These are phyloP conservation scores for Papiliotrema fonsecae DNA, from an alignment of 1,284 basidiomycete species.

Conservation along the genomic window DNA sequence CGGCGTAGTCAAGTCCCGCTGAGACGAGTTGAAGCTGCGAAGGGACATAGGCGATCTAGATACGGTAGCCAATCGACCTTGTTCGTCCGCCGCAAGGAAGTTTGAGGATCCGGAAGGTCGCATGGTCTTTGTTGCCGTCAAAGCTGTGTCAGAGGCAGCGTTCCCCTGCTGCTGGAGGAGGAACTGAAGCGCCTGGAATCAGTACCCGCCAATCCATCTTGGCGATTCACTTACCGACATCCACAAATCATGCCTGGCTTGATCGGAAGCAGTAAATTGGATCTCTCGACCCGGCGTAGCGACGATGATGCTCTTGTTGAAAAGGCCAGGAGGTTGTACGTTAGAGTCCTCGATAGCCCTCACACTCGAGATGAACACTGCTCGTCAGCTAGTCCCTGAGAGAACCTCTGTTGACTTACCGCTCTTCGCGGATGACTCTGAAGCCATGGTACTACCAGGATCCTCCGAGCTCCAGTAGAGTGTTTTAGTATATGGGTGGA, in stretches of 20 bases:
- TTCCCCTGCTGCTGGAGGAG: slow-evolving; percentile 39
- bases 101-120: slow-evolving; percentile 1
- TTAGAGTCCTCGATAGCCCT: slow-evolving; percentile 86
- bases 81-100: slow-evolving; percentile 26
- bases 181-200: slow-evolving; percentile 36
- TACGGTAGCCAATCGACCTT: slow-evolving; percentile 28
- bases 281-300: slow-evolving; percentile 91
- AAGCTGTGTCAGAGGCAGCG: slow-evolving; percentile 10
- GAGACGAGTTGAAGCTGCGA: slow-evolving; percentile 30
- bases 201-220: slow-evolving; percentile 6
- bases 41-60: slow-evolving; percentile 27
- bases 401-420: slow-evolving; percentile 56
- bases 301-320: slow-evolving; percentile 88
- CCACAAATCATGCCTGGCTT: slow-evolving; percentile 96
- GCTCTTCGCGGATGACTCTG: slow-evolving; percentile 92
- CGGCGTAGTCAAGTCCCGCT: slow-evolving; percentile 32
- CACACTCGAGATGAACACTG: slow-evolving; percentile 94
- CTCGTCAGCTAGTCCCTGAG: slow-evolving; percentile 11
- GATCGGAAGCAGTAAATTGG: slow-evolving; percentile 91
- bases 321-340: slow-evolving; percentile 84
- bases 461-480: slow-evolving; percentile 95
- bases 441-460: slow-evolving; percentile 78
- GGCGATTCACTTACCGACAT: slow-evolving; percentile 59
- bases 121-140: slow-evolving; percentile 5
- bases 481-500: slow-evolving; percentile 97